These are phyloP conservation scores for Saturnispora dispora DNA, from an alignment of 805 yeast genomes.

Conservation along the genomic window DNA sequence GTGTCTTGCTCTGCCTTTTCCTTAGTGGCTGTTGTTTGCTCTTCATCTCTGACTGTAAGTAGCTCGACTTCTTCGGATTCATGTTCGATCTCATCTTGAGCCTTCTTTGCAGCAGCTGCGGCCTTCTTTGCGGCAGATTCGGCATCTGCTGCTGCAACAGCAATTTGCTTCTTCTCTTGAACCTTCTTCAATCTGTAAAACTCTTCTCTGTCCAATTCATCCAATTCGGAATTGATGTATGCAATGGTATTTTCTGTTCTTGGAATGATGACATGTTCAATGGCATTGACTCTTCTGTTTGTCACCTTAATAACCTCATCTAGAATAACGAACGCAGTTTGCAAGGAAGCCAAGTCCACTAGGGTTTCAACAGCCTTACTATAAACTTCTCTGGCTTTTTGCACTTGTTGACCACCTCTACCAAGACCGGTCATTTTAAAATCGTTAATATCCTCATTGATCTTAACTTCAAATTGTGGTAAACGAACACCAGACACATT, in stretches of 20 bases:
- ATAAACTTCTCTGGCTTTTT: slow-evolving; percentile 86
- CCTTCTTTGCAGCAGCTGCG: slow-evolving; percentile 10
- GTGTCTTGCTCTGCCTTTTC: slow-evolving; percentile 15
- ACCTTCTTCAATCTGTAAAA: slow-evolving; percentile 94
- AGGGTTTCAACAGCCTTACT: slow-evolving; percentile 95
- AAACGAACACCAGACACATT: slow-evolving; percentile 92
- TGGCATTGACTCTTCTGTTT: slow-evolving; percentile 96
- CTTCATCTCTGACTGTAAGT: slow-evolving; percentile 15
- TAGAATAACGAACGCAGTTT: slow-evolving; percentile 90
- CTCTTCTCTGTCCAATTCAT: slow-evolving; percentile 97
- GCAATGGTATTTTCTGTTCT: slow-evolving; percentile 92
- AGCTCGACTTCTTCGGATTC: slow-evolving; percentile 19
- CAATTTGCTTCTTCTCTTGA: slow-evolving; percentile 86
- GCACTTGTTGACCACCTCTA: slow-evolving; percentile 97
- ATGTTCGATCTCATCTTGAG: slow-evolving; percentile 10
- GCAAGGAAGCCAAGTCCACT: slow-evolving; percentile 91
- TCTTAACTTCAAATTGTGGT: slow-evolving; percentile 83
- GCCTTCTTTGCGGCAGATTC: slow-evolving; percentile 33
- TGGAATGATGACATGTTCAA: slow-evolving; percentile 96
- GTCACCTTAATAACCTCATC: slow-evolving; percentile 98
- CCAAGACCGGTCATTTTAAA: slow-evolving; percentile 96
- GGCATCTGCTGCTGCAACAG: slow-evolving; percentile 55
- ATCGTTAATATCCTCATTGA: slow-evolving; percentile 81
- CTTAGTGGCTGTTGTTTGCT: slow-evolving; percentile 5
- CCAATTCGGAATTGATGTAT: slow-evolving; percentile 90